Conservation (phyloP, 164 flowering plant species). For the Kingdonia uniflora region DNA sequence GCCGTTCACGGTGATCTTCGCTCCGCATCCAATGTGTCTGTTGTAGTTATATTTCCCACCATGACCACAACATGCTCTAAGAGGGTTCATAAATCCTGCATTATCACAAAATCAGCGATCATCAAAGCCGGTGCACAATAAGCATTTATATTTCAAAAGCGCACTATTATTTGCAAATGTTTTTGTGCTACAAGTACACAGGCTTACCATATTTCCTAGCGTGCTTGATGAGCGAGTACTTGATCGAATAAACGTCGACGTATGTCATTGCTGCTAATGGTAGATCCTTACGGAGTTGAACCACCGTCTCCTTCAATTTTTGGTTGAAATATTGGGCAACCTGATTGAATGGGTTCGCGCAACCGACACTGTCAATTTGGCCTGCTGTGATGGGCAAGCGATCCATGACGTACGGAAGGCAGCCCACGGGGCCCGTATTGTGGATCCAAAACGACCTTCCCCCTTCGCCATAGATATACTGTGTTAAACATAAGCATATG, state of each 20-base stretch:
- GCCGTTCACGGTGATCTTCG: slow-evolving; percentile 29
- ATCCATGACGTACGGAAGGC: slow-evolving; percentile 34
- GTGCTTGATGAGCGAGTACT: slow-evolving; percentile 37
- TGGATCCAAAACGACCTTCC: slow-evolving; percentile 54
- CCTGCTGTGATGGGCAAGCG: too few species aligned
- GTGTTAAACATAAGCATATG: too few species aligned
- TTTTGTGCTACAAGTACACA: not conserved
- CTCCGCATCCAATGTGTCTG: slow-evolving; percentile 45
- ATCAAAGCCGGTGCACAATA: not conserved
- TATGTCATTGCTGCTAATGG: slow-evolving; percentile 37
- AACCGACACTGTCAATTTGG: slow-evolving; percentile 35
- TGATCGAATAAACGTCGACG: slow-evolving; percentile 42
- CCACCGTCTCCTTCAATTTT: too few species aligned
- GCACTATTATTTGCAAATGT: too few species aligned
- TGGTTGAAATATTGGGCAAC: slow-evolving; percentile 38
- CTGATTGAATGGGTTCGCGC: slow-evolving; percentile 33
- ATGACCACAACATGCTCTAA: slow-evolving; percentile 66
- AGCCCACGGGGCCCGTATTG: slow-evolving; percentile 55
- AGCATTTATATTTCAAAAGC: not conserved
- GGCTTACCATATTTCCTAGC: slow-evolving; percentile 29
- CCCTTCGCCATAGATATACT: too few species aligned
- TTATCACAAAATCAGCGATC: not conserved
- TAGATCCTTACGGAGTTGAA: slow-evolving; percentile 25
- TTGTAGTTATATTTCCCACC: slow-evolving; percentile 81
- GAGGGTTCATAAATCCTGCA: slow-evolving; percentile 54